Evolutionary conservation across 2,329 filamentous ascomycete genomes (phyloP), one percentile per base, ranked within the genome.

Genomic region (Ceratocystis lukuohia): DNA sequence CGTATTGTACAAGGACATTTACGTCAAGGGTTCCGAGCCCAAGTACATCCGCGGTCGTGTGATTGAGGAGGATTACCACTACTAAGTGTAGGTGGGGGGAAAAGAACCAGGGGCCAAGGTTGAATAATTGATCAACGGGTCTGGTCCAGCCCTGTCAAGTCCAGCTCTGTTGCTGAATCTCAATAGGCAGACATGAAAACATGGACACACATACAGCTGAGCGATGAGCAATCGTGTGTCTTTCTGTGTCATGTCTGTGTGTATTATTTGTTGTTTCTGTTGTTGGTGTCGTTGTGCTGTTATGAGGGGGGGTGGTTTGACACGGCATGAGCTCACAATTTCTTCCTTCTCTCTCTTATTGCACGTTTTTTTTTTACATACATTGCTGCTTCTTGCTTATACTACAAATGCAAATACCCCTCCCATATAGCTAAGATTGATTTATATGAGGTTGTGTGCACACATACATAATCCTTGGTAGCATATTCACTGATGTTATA

Each of bases 1-100:
- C 77, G 94, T 94, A 72, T 82, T 99, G 72, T 99, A 84, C 77
- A 93, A 99, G 86, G 93, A 96, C 77, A 96, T 96, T 76, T 97
- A 96, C 78, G 91, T 92, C 73, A 82, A 82, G 70, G 93, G 93
- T 71, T 88, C 84, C 69, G 93, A 96, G 84, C 92, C 92, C 67
- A 80, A 85, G 74, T 96, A 88, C 81, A 84, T 96, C 79, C 86
- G 92, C 72, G 93, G 93, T 72, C 84, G 93, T 69, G 91, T 88
- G 68, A 83, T 88, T 65, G 92, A 97, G 74, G 94, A 97, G 88
- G 93, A 91, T 79, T 94, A 87, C 80, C 96, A 95, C 82, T 96
- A 65, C 65, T 66, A 68, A 67, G 56, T 56, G 45, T 25, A 50
- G 20, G 20, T 22, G 46, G 15, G 17, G 20, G 10, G 5, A 8